A percentile compares a stretch with the other conserved stretches of the same genome.
phyloP scores from a whole-genome alignment of 352 stramenopile species.

The Phytophthora citrophthora region DNA sequence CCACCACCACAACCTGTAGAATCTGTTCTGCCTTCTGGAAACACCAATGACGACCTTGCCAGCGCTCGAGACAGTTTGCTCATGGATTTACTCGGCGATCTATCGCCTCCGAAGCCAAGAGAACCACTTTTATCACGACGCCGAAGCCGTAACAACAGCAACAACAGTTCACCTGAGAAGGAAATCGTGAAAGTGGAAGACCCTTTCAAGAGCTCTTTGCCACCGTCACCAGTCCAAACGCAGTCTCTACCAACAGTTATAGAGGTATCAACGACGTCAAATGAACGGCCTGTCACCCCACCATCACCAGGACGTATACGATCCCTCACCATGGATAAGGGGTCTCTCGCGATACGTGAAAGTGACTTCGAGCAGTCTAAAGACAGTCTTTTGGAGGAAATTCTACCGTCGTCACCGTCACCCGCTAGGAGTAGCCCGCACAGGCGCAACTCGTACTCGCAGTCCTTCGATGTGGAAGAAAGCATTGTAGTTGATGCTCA shows the following conservation, averaged over 20 bases:
- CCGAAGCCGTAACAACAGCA: conserved; percentile 13
- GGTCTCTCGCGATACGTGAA: conserved; percentile 50
- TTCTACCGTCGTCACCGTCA: conserved; percentile 44
- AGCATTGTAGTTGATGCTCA: conserved; percentile 2
- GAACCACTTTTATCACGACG: conserved; percentile 7
- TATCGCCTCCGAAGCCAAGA: conserved; percentile 41
- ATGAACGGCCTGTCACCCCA: conserved; percentile 1
- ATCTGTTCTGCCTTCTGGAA: background rate
- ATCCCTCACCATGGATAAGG: conserved; percentile 50
- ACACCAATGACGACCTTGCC: conserved; percentile 12
- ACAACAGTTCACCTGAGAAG: conserved; percentile 31
- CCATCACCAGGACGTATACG: conserved; percentile 41
- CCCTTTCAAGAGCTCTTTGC: conserved; percentile 12
- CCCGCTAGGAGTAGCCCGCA: conserved; percentile 23
- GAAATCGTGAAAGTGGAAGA: conserved; percentile 14
- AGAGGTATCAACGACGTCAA: conserved; percentile 13
- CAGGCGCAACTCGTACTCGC: conserved; percentile 55
- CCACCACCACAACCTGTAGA: conserved; percentile 1
- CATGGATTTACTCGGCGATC: conserved; percentile 53
- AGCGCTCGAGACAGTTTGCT: conserved; percentile 63
- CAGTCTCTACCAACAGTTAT: conserved; percentile 11
- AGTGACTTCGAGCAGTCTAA: conserved; percentile 76
- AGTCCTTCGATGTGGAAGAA: conserved; percentile 56
- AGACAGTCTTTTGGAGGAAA: conserved; percentile 68
- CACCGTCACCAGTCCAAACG: conserved; percentile 12